Evolutionary conservation across 352 stramenopile genomes (phyloP), one percentile per base, ranked within the genome.

Genomic region (Pythium sp.): DNA sequence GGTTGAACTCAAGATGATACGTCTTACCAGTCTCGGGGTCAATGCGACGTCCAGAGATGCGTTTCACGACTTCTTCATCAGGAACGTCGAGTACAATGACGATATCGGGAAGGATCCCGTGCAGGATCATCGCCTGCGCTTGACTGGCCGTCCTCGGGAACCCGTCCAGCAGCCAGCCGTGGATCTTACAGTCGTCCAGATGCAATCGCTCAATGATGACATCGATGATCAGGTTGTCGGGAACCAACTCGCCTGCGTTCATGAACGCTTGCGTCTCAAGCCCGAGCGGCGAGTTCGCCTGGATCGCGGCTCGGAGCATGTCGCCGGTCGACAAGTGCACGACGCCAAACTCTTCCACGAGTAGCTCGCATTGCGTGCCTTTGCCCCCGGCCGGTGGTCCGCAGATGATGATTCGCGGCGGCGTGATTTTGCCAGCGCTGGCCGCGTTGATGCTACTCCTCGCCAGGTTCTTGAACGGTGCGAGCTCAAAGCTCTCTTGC

Each of bases 1-100:
- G 95, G 66, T 97, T 97, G 77, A 98, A 99, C 73, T 98, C 97
- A 6, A 98, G 79, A 62, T 99, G 97, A 77, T 99, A 99, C 60
- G 90, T 98, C 64, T 97, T 94, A 72, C 96, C 94, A 3, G 82
- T 97, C 38, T 87, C 85, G 28, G 97, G 94, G 75, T 99, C 96
- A 38, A 99, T 92, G 66, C 96, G 95, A 38, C 97, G 86, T 57
- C 97, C 97, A 43, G 93, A 98, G 62, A 99, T 99, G 62, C 97
- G 91, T 62, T 98, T 97, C 71, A 98, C 89, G 11, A 99, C 87
- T 38, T 98, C 90, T 30, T 93, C 91, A 71, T 99, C 96, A 0
- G 96, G 95, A 9, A 99, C 95, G 12, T 98, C 79, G 32, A 99
- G 86, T 46, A 98, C 82, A 11, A 98, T 74, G 65, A 98, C 95